Conservation (phyloP, 163 green algal species). For the Scenedesmus sp. region DNA sequence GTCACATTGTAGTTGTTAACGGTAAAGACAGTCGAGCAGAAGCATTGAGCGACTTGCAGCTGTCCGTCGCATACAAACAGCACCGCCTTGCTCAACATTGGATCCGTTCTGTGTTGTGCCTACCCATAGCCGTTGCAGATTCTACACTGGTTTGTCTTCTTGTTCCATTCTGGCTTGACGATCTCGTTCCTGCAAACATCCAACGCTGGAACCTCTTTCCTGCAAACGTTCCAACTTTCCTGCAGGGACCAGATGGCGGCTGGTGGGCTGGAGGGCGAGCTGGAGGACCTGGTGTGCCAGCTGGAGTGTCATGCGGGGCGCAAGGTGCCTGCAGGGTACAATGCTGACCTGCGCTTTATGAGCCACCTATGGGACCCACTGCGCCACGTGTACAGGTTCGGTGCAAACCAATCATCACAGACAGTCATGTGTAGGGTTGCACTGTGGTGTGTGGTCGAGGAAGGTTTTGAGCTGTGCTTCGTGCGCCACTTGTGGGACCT, state of each 20-base stretch:
- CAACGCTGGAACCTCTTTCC: too few species aligned
- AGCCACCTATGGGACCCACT: conserved; percentile 57
- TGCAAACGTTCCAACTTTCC: not conserved
- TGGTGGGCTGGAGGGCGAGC: not conserved
- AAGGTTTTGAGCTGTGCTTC: not conserved
- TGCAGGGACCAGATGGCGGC: conserved; percentile 36
- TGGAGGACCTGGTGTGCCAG: conserved; percentile 23
- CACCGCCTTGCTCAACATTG: not conserved
- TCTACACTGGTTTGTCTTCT: not conserved
- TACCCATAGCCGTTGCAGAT: too few species aligned
- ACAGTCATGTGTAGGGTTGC: not conserved
- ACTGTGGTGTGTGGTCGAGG: too few species aligned
- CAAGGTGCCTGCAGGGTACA: conserved; percentile 56
- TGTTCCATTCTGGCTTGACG: too few species aligned
- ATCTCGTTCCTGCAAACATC: too few species aligned
- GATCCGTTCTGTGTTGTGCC: too few species aligned
- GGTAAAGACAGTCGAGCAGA: not conserved
- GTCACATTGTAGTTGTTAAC: too few species aligned
- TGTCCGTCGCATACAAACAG: not conserved
- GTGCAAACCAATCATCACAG: not conserved
- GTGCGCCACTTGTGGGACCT: not conserved
- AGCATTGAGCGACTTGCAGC: not conserved
- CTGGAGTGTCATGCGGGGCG: not conserved
- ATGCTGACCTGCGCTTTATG: conserved; percentile 69
- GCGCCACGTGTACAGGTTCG: conserved; percentile 31